These are phyloP conservation scores for Penicillium vulpinum DNA, from an alignment of 2,329 filamentous ascomycete species.

Conservation along the genomic window DNA sequence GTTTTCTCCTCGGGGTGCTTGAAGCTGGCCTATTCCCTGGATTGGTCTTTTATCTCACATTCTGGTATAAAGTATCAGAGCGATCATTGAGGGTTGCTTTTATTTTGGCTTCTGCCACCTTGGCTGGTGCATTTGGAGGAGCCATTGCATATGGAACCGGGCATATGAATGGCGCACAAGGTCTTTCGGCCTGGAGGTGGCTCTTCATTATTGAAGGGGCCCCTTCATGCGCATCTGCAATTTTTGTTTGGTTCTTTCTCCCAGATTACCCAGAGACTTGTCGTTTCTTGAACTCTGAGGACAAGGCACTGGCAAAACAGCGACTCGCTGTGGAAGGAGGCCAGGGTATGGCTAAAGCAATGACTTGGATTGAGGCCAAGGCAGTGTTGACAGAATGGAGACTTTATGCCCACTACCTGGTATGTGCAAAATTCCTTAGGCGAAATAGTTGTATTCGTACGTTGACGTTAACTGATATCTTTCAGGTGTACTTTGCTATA, in stretches of 20 bases:
- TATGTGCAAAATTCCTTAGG: not conserved
- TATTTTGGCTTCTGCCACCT: conserved; percentile 54
- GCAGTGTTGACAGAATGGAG: conserved; percentile 16
- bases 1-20: conserved; percentile 51
- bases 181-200: conserved; percentile 24
- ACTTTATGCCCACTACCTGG: conserved; percentile 11
- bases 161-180: too few species aligned
- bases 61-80: conserved; percentile 57
- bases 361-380: conserved; percentile 21
- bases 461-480: not conserved
- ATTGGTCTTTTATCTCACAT: not conserved
- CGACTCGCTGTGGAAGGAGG: conserved; percentile 15
- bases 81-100: conserved; percentile 58
- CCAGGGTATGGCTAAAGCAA: conserved; percentile 9
- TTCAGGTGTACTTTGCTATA: conserved; percentile 47
- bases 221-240: conserved; percentile 17
- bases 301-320: conserved; percentile 18
- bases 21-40: conserved; percentile 54
- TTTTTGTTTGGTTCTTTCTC: conserved; percentile 32
- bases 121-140: conserved; percentile 54
- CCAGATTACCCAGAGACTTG: conserved; percentile 39
- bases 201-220: conserved; percentile 22
- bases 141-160: conserved; percentile 54
- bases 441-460: not conserved
- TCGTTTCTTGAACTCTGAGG: conserved; percentile 28